Percentiles rank a stretch among this genome's conserved stretches.
phyloP scores from a whole-genome alignment of 306 rosid genomes.

The Vigna nakashimae region DNA sequence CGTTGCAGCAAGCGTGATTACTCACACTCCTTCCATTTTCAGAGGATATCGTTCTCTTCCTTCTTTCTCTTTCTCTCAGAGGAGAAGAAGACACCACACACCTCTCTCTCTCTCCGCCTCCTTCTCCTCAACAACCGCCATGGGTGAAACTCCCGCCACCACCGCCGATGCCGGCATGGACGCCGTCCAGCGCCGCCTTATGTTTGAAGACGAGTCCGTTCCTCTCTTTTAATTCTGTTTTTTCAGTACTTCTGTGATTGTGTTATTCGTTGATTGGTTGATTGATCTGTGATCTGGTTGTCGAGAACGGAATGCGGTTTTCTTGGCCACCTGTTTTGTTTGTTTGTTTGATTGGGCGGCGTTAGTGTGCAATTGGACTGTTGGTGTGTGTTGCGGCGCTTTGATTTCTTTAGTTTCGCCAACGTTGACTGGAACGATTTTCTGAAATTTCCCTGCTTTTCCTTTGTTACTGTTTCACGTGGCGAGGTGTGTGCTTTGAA shows the following conservation, averaged over 20 bases:
- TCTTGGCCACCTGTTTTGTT: neutral
- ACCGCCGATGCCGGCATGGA: conserved; percentile 80
- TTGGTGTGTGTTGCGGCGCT: neutral
- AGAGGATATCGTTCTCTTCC: conserved; percentile 44
- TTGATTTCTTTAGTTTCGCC: too few species aligned
- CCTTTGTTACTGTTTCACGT: neutral
- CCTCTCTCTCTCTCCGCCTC: conserved; percentile 39
- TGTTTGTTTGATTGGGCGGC: neutral
- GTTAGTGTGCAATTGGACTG: neutral
- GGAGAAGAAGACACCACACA: neutral
- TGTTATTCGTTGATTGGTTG: neutral
- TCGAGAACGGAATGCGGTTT: neutral
- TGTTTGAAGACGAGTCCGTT: conserved; percentile 96
- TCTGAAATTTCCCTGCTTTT: neutral
- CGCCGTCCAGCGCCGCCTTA: conserved; percentile 97
- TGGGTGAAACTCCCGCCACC: conserved; percentile 57
- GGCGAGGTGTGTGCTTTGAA: neutral
- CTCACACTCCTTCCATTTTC: conserved; percentile 12
- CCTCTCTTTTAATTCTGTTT: neutral
- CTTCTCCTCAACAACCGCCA: conserved; percentile 55
- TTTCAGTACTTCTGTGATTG: neutral
- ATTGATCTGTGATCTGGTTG: neutral
- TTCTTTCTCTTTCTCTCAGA: neutral
- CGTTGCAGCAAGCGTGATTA: neutral
- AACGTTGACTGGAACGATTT: neutral